phyloP scores from a whole-genome alignment of 148 eudicot species.

The Linanthus parryae region DNA sequence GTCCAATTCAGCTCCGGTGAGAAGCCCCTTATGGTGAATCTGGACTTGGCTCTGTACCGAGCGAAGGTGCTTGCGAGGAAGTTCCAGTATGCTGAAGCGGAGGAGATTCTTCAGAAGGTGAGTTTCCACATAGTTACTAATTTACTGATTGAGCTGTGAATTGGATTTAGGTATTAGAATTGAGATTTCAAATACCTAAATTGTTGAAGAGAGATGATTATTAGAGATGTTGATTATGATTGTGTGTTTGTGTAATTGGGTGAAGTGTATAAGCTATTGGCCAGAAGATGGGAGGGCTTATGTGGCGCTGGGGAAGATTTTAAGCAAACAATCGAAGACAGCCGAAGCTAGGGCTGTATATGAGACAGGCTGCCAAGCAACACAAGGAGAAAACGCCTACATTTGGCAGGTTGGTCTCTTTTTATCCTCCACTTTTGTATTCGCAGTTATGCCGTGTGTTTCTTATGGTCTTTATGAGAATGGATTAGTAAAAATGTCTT shows the following conservation, averaged over 20 bases:
- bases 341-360: conserved; percentile 83
- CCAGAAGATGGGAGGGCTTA: conserved; percentile 95
- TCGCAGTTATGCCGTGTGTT: no score
- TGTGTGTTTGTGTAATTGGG: conserved; percentile 2
- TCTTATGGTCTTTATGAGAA: no score
- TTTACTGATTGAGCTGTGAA: no score
- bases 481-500: no score
- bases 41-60: conserved; percentile 80
- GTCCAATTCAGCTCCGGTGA: conserved; percentile 29
- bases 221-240: conserved; percentile 3
- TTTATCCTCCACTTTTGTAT: neutral
- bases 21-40: conserved; percentile 57
- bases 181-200: no score
- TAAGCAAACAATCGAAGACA: conserved; percentile 64
- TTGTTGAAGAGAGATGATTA: conserved; percentile 4
- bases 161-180: conserved; percentile 2
- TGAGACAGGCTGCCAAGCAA: conserved; percentile 94
- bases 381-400: conserved; percentile 91
- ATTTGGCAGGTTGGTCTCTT: conserved; percentile 81
- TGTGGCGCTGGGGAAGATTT: conserved; percentile 79
- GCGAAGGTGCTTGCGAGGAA: conserved; percentile 59
- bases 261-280: conserved; percentile 83
- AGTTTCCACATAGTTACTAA: no score
- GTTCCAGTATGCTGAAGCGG: conserved; percentile 57
- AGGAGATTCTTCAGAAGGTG: conserved; percentile 69